Evolutionary conservation across 768 basidiomycete genomes (phyloP).

Genomic region (Mycena amicta): DNA sequence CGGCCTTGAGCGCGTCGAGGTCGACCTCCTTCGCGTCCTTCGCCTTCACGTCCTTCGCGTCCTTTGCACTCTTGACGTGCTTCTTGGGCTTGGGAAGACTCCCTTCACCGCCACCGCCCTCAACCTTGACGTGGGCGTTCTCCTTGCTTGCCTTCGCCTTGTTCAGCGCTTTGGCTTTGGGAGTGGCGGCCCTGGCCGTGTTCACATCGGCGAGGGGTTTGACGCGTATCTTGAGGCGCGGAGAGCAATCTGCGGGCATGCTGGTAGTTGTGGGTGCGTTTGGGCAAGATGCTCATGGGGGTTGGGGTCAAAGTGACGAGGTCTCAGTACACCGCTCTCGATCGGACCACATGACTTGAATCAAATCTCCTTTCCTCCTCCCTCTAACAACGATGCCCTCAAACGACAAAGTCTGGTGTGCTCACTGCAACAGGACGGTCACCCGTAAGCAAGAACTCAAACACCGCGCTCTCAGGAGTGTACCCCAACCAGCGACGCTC

Average conservation of each 20-base stretch:
- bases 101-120: background rate
- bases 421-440: background rate
- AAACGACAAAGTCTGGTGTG: background rate
- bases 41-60: background rate
- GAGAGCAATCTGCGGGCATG: background rate
- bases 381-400: background rate
- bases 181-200: background rate
- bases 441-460: background rate
- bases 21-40: background rate
- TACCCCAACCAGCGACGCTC: background rate
- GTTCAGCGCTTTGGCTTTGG: background rate
- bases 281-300: too few species aligned
- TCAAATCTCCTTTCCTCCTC: background rate
- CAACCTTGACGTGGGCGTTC: background rate
- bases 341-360: background rate
- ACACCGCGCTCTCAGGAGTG: background rate
- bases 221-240: background rate
- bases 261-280: too few species aligned
- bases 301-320: background rate
- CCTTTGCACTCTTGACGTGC: background rate
- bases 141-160: background rate
- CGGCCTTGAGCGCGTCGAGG: background rate
- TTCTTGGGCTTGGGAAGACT: background rate
- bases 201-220: background rate
- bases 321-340: background rate